Evolutionary conservation across 1,284 basidiomycete species (phyloP), one percentile per base, ranked within the genome.

Genomic region (Mycocalia duriaeana): DNA sequence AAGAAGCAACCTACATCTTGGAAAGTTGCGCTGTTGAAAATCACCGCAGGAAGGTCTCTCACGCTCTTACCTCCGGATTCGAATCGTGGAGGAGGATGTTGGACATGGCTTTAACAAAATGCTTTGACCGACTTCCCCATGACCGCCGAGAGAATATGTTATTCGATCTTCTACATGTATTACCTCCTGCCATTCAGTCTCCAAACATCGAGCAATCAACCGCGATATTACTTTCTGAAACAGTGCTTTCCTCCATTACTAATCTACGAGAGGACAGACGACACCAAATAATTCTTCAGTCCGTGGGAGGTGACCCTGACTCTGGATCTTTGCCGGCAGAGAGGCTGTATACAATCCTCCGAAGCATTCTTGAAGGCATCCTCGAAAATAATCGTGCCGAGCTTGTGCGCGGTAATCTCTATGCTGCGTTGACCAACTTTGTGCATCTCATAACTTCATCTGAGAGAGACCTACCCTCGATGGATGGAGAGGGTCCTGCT

Each of bases 321-420:
- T 75, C 81, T 5, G 82, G 82, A 1, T 72, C 80, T 9, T 66
- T 94, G 11, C 91, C 92, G 2, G 77, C 82, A 0, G 94, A 97
- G 58, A 77, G 91, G 25, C 69, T 98, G 5, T 79, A 82, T 47
- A 68, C 79, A 1, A 81, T 94, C 26, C 73, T 97, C n/a, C 81
- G 83, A 25, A 82, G 77, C 52, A 72, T 94, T 22, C 61, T 96
- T 48, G 85, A 91, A 50, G 89, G 85, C 36, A 77, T 94, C 43
- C 61, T 89, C 45, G 82, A 89, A 50, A 85, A 81, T 46, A 89
- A 86, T 47, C 86, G 84, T 4, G 79, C 86, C n/a, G 91, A 94
- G 57, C 72, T 89, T 42, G 86, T 94, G n/a, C 84, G 94, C n/a
- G 94, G 94, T 9, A 97, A 98, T 63, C 72, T 98, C n/a, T 98